A percentile compares a stretch with the other conserved stretches of the same genome.
Evolutionary conservation across 208 protist genomes (phyloP).

Genomic region (Trypanosoma vivax): DNA sequence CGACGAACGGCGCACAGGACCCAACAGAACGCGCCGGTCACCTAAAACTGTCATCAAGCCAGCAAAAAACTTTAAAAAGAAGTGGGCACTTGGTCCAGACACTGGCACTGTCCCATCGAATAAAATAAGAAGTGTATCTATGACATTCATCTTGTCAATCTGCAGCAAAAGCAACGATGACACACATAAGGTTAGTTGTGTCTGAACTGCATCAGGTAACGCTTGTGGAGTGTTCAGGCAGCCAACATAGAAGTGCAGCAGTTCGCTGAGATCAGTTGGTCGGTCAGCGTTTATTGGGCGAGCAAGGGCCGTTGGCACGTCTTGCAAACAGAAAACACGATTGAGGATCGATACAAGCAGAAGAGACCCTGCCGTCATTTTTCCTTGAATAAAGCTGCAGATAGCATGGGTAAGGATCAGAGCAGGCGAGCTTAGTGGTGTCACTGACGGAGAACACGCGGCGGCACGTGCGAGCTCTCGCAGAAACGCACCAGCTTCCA

Average conservation of each 20-base stretch:
- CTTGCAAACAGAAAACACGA: conserved; percentile 44
- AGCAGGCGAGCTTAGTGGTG: background rate
- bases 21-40: conserved; percentile 51
- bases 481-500: conserved; percentile 17
- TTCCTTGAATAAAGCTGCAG: background rate
- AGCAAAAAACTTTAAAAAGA: conserved; percentile 29
- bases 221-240: conserved; percentile 5
- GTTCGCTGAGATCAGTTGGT: conserved; percentile 29
- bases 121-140: conserved; percentile 1
- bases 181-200: conserved; percentile 41
- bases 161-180: conserved; percentile 38
- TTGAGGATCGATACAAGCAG: conserved; percentile 56
- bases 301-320: conserved; percentile 34
- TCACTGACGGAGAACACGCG: conserved; percentile 1
- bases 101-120: conserved; percentile 9
- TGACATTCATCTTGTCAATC: conserved; percentile 12
- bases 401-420: conserved; percentile 4
- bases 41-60: conserved; percentile 41
- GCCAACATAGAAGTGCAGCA: conserved; percentile 37
- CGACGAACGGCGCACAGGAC: conserved; percentile 48
- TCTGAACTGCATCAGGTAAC: conserved; percentile 14
- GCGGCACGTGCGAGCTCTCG: conserved; percentile 8
- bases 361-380: conserved; percentile 5
- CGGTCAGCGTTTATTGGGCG: conserved; percentile 36
- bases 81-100: conserved; percentile 4